A percentile compares a stretch with the other conserved stretches of the same genome.
These are phyloP conservation scores for Rehmannia glutinosa DNA, from an alignment of 257 asterid species.

Conservation along the genomic window DNA sequence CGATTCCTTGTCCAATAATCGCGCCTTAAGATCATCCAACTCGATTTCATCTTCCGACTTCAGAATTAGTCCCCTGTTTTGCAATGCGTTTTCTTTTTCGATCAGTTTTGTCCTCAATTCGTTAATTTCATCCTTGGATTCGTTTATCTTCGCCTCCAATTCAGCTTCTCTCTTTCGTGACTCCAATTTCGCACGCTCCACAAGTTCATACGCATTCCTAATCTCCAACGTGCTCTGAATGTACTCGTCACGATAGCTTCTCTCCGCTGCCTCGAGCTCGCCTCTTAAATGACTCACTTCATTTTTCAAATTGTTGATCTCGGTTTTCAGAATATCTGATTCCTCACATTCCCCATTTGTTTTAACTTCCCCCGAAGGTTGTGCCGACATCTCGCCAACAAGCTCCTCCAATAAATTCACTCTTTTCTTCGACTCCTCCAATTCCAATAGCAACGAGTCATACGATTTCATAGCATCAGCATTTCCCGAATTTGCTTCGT, in stretches of 20 bases:
- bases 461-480: slow-evolving; percentile 32
- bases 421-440: slow-evolving; percentile 54
- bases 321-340: slow-evolving; percentile 15
- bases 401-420: slow-evolving; percentile 53
- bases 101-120: slow-evolving; percentile 35
- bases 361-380: slow-evolving; percentile 2
- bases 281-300: slow-evolving; percentile 46
- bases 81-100: slow-evolving; percentile 30
- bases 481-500: slow-evolving; percentile 37
- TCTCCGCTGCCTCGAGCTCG: slow-evolving; percentile 63
- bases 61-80: slow-evolving; percentile 11
- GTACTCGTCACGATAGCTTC: slow-evolving; percentile 61
- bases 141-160: slow-evolving; percentile 38
- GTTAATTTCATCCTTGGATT: slow-evolving; percentile 40
- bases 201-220: slow-evolving; percentile 52
- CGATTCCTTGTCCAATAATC: slow-evolving; percentile 41
- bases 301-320: slow-evolving; percentile 26
- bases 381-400: slow-evolving; percentile 24
- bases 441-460: slow-evolving; percentile 44
- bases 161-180: slow-evolving; percentile 45
- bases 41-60: slow-evolving; percentile 20
- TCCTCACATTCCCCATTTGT: slow-evolving; percentile 13
- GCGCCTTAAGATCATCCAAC: slow-evolving; percentile 37
- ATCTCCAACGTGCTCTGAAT: slow-evolving; percentile 65
- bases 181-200: slow-evolving; percentile 51